Conservation (phyloP, 2,329 filamentous ascomycete species). For the Bimuria novae-zelandiae region DNA sequence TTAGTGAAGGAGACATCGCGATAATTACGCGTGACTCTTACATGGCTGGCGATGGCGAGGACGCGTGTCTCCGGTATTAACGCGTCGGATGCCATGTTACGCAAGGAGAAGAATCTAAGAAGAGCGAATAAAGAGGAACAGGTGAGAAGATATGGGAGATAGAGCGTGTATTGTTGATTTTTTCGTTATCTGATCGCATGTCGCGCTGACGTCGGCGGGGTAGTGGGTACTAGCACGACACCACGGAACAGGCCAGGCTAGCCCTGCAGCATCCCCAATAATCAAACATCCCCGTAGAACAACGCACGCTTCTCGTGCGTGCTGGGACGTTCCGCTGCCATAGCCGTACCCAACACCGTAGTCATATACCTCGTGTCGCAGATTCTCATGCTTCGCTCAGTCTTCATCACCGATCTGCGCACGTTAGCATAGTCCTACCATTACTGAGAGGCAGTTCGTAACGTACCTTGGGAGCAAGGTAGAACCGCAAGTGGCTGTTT, state of each 20-base stretch:
- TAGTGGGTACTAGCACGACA: slow-evolving; percentile 24
- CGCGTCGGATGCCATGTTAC: slow-evolving; percentile 41
- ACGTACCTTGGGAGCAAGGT: slow-evolving; percentile 93
- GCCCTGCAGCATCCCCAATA: slow-evolving; percentile 17
- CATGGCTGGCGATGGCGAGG: slow-evolving; percentile 92
- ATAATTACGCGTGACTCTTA: slow-evolving; percentile 56
- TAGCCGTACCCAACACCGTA: slow-evolving; percentile 30
- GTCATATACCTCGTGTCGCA: slow-evolving; percentile 31
- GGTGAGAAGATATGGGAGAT: slow-evolving; percentile 11
- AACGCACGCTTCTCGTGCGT: slow-evolving; percentile 32
- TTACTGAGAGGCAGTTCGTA: background rate
- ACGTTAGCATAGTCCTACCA: slow-evolving; percentile 40
- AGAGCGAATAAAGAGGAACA: background rate
- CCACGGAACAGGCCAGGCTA: slow-evolving; percentile 18
- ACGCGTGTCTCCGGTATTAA: slow-evolving; percentile 68
- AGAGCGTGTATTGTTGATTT: slow-evolving; percentile 32
- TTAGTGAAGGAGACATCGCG: slow-evolving; percentile 29
- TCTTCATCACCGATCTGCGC: slow-evolving; percentile 71
- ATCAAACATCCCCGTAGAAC: slow-evolving; percentile 23
- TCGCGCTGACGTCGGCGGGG: slow-evolving; percentile 44
- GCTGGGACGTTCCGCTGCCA: slow-evolving; percentile 31
- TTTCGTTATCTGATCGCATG: slow-evolving; percentile 41
- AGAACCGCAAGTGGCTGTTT: slow-evolving; percentile 93
- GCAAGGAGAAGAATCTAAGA: background rate
- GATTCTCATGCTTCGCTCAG: slow-evolving; percentile 42